Base-by-base conservation (phyloP, 345 rosid genomes). In the Mallotus nudiflorus region DNA sequence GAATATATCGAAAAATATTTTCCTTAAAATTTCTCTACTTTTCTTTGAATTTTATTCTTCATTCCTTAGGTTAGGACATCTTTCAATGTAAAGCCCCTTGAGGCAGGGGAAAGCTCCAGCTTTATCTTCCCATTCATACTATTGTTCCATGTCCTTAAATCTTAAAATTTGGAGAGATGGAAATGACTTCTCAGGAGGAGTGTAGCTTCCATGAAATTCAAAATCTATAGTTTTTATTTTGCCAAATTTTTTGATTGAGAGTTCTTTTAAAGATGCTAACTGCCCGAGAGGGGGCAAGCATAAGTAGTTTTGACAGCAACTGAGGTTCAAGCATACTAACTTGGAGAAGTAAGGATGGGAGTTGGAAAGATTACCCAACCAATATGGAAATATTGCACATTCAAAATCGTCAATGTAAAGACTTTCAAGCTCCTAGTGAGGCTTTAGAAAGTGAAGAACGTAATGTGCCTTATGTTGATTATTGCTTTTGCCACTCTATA, bases 271-370 rank as follows among this genome's bases (percentile, higher is more conserved):
- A 31, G 37, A 56, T 24, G 55, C 61, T 20, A 75, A 50, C 54
- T 63, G 67, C 62, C 75, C 75, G 14, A 70, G 70, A 0, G 79
- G 53, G 15, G 79, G 67, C 24, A 75, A 29, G 9, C 22, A 4
- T 18, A n/a, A 12, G 56, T 61, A 65, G 28, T 61, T 25, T 25
- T 14, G 5, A 42, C 67, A 63, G 4, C 16, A 22, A 15, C 22
- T 14, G 20, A 63, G 67, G 20, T 25, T 25, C 37, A 63, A 42
- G 3, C 22, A 5, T 2, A 63, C 67, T 25, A 63, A 13, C 14
- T 45, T 44, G 12, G 51, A 45, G 5, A 63, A 70, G 9, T n/a
- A n/a, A n/a, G n/a, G n/a, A n/a, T n/a, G n/a, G n/a, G n/a, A n/a
- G n/a, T n/a, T n/a, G n/a, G 55, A 13, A 51, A 0, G 11, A 5